Evolutionary conservation across 1,284 basidiomycete species (phyloP).

Genomic region (Boletellus sp.): DNA sequence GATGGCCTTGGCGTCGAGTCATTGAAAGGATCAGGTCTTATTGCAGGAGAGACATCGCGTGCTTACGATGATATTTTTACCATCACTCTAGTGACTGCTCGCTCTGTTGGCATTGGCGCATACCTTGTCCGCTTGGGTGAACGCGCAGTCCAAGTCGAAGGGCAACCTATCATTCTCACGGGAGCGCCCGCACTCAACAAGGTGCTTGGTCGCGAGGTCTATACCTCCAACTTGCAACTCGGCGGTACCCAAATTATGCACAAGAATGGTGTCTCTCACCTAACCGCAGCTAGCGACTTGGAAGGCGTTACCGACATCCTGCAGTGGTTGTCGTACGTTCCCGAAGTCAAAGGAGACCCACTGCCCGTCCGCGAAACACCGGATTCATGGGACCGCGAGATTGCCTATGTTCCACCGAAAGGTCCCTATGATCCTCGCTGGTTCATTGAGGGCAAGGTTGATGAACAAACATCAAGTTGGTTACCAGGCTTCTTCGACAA

Average conservation of each 20-base stretch:
- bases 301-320: slow-evolving; percentile 92
- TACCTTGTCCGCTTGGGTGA: slow-evolving; percentile 98
- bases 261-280: slow-evolving; percentile 98
- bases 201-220: slow-evolving; percentile 97
- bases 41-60: slow-evolving; percentile 97
- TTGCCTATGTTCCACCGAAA: slow-evolving; percentile 89
- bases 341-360: slow-evolving; percentile 72
- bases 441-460: slow-evolving; percentile 93
- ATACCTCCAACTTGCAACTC: slow-evolving; percentile 97
- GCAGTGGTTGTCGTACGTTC: slow-evolving; percentile 94
- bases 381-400: slow-evolving; percentile 91
- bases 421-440: slow-evolving; percentile 96
- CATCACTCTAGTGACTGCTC: slow-evolving; percentile 96
- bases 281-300: slow-evolving; percentile 91
- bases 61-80: slow-evolving; percentile 99
- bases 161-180: slow-evolving; percentile 98
- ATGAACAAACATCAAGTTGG: slow-evolving; percentile 78
- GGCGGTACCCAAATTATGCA: slow-evolving; percentile 99
- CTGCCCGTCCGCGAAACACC: slow-evolving; percentile 72
- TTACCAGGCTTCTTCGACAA: slow-evolving; percentile 94
- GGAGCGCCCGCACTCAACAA: slow-evolving; percentile 98
- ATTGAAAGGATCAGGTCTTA: slow-evolving; percentile 93
- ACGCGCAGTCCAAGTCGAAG: slow-evolving; percentile 97
- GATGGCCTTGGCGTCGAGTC: slow-evolving; percentile 99
- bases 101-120: slow-evolving; percentile 98